phyloP scores from a whole-genome alignment of 2,329 filamentous ascomycete species.

The Xylariaceae sp. region DNA sequence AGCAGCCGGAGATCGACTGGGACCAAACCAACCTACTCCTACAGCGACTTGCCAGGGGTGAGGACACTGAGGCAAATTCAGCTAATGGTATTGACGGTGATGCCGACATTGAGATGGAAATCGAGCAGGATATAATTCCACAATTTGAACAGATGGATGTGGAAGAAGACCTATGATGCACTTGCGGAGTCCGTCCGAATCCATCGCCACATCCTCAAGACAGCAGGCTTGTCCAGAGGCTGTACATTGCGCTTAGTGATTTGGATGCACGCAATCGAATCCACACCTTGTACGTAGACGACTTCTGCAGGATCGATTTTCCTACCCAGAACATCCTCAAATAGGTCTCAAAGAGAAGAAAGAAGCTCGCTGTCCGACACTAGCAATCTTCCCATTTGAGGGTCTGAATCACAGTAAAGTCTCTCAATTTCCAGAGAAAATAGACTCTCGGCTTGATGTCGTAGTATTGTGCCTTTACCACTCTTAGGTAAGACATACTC shows the following conservation, averaged over 20 bases:
- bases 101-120: no score
- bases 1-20: no score
- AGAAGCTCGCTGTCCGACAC: constrained; percentile 35
- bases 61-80: no score
- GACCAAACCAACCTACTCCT: no score
- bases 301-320: constrained; percentile 39
- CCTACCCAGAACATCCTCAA: constrained; percentile 30
- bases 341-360: constrained; percentile 30
- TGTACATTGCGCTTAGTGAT: constrained; percentile 44
- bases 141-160: no score
- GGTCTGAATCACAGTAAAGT: constrained; percentile 44
- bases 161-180: no score
- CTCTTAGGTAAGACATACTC: constrained; percentile 49
- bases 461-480: constrained; percentile 59
- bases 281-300: constrained; percentile 55
- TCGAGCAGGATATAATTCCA: no score
- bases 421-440: constrained; percentile 44
- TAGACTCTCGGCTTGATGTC: constrained; percentile 46
- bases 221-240: no score
- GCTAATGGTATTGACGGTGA: no score
- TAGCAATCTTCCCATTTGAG: constrained; percentile 7
- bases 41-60: no score
- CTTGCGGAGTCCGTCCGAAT: no score
- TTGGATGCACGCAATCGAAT: constrained; percentile 55
- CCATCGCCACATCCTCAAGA: no score